Percentiles rank a stretch among this genome's conserved stretches.
phyloP scores from a whole-genome alignment of 805 yeast species.

The Candida arabinofermentans region DNA sequence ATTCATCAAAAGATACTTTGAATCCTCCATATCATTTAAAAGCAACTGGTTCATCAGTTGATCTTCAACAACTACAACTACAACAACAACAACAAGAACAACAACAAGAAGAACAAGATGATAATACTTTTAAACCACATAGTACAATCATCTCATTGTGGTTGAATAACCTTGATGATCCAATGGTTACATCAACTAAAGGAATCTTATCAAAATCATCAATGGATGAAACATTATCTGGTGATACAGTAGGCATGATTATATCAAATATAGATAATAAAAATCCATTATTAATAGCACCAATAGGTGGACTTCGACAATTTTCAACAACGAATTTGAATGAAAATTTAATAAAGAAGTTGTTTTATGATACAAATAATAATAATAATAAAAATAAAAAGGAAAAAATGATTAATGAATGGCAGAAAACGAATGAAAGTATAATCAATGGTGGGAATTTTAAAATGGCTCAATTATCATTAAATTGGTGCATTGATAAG shows the following conservation, averaged over 20 bases:
- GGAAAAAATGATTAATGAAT: slow-evolving; percentile 12
- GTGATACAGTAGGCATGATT: slow-evolving; percentile 15
- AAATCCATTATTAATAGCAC: slow-evolving; percentile 31
- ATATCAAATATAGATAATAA: slow-evolving; percentile 1
- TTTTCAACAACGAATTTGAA: slow-evolving; percentile 30
- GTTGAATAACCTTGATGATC: slow-evolving; percentile 27
- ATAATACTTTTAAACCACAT: slow-evolving; percentile 25
- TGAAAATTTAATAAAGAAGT: slow-evolving; percentile 17
- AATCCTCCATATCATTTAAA: slow-evolving; percentile 8
- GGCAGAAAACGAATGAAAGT: too few species aligned
- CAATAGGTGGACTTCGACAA: slow-evolving; percentile 41
- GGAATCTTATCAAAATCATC: slow-evolving; percentile 17
- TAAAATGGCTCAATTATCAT: slow-evolving; percentile 29
- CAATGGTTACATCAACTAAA: slow-evolving; percentile 20
- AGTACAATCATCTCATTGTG: slow-evolving; percentile 26
- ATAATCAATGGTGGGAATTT: slow-evolving; percentile 26
- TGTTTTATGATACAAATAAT: too few species aligned
- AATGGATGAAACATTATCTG: slow-evolving; percentile 8
- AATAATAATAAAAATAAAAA: too few species aligned
- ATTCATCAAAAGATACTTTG: too few species aligned
- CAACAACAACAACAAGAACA: too few species aligned
- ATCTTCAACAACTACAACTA: slow-evolving; percentile 6
- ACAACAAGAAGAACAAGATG: background rate
- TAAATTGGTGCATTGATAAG: slow-evolving; percentile 31
- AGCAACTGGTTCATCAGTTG: slow-evolving; percentile 11